These are phyloP conservation scores for Venturia carpophila DNA, from an alignment of 2,329 filamentous ascomycete species.

Conservation along the genomic window DNA sequence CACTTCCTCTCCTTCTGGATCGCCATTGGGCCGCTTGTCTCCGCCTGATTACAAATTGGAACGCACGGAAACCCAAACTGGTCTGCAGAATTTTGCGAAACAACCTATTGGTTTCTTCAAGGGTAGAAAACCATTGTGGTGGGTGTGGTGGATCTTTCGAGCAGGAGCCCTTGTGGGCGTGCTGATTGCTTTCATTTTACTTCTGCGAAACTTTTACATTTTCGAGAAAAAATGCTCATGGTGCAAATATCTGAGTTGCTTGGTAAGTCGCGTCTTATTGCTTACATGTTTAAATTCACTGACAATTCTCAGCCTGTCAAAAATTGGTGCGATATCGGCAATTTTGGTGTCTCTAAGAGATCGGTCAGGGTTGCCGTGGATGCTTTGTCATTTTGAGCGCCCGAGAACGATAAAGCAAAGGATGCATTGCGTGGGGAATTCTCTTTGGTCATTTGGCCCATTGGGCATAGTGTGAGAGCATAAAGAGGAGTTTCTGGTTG, in stretches of 20 bases:
- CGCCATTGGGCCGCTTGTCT: constrained; percentile 20
- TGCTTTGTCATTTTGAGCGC: not conserved
- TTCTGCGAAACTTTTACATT: constrained; percentile 87
- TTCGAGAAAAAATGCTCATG: constrained; percentile 65
- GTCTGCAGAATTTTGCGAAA: constrained; percentile 39
- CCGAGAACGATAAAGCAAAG: not conserved
- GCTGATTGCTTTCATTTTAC: constrained; percentile 74
- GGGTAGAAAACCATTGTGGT: constrained; percentile 87
- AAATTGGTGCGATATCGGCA: constrained; percentile 41
- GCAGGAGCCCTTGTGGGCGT: constrained; percentile 71
- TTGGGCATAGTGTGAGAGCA: not conserved
- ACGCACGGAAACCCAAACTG: constrained; percentile 16
- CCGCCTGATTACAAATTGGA: constrained; percentile 9
- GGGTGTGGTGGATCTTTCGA: constrained; percentile 91
- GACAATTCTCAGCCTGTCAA: constrained; percentile 47
- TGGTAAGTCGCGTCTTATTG: constrained; percentile 55
- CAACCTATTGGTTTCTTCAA: constrained; percentile 70
- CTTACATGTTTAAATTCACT: constrained; percentile 22
- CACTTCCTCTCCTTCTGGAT: constrained; percentile 21
- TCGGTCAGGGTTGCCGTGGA: not conserved
- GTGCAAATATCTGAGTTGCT: constrained; percentile 92
- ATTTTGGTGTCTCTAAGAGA: constrained; percentile 29
- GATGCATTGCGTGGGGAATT: not conserved
- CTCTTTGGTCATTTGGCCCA: not conserved
- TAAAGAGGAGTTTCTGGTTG: not conserved